Percentiles rank a stretch among this genome's conserved stretches.
phyloP scores from a whole-genome alignment of 1,284 basidiomycete species.

The Puccinia polysora region DNA sequence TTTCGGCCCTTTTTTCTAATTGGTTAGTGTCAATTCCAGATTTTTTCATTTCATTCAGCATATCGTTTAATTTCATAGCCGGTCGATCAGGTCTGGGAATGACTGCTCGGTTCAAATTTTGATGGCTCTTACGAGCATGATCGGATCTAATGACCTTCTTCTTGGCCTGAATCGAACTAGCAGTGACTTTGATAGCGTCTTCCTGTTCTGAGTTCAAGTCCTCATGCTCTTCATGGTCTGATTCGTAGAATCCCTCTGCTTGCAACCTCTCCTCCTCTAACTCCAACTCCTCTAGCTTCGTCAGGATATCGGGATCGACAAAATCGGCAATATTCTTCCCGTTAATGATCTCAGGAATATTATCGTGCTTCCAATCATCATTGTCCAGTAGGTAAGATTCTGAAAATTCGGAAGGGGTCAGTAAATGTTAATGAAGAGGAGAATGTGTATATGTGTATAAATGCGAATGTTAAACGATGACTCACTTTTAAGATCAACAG shows the following conservation, averaged over 20 bases:
- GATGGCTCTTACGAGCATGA: slow-evolving; percentile 75
- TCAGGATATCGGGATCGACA: slow-evolving; percentile 95
- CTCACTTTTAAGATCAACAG: slow-evolving; percentile 78
- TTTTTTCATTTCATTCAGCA: slow-evolving; percentile 72
- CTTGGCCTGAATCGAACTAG: slow-evolving; percentile 63
- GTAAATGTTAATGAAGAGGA: too few relatives aligned
- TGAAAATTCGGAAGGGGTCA: too few relatives aligned
- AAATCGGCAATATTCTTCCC: slow-evolving; percentile 99
- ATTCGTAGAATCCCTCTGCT: slow-evolving; percentile 90
- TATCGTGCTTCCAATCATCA: slow-evolving; percentile 92
- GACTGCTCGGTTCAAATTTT: slow-evolving; percentile 62
- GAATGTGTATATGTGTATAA: too few relatives aligned
- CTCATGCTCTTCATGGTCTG: slow-evolving; percentile 66
- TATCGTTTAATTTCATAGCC: slow-evolving; percentile 67
- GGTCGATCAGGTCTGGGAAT: slow-evolving; percentile 42
- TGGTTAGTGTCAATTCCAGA: slow-evolving; percentile 83
- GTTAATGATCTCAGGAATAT: slow-evolving; percentile 91
- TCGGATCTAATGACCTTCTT: slow-evolving; percentile 69
- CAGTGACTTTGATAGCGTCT: slow-evolving; percentile 70
- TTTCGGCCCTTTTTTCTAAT: slow-evolving; percentile 78
- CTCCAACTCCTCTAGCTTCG: slow-evolving; percentile 94
- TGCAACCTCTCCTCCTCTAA: slow-evolving; percentile 90
- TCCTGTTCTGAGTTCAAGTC: slow-evolving; percentile 64
- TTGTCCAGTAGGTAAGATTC: slow-evolving; percentile 86
- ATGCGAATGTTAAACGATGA: too few relatives aligned